A percentile compares a stretch with the other conserved stretches of the same genome.
phyloP scores from a whole-genome alignment of 2,329 filamentous ascomycete genomes.

The Pseudocercospora eumusae region DNA sequence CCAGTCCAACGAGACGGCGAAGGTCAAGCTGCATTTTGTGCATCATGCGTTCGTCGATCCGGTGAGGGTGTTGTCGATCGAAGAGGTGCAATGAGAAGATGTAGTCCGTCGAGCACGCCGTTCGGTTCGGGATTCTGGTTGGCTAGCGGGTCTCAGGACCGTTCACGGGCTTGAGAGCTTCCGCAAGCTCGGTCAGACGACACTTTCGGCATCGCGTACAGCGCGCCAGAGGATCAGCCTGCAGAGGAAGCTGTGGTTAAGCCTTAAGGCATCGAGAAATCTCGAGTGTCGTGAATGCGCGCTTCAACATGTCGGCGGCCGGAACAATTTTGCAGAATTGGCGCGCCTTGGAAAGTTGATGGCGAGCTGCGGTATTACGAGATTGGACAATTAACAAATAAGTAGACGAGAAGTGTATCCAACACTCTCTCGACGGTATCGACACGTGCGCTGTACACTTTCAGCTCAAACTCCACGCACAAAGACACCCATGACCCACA shows the following conservation, averaged over 20 bases:
- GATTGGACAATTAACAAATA: background rate
- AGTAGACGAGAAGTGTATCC: background rate
- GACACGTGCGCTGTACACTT: constrained; percentile 7
- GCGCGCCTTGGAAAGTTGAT: background rate
- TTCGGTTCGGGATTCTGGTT: background rate
- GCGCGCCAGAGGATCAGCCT: background rate
- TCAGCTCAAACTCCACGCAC: background rate
- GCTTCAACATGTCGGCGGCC: background rate
- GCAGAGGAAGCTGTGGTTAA: background rate
- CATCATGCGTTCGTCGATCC: constrained; percentile 5
- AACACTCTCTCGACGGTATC: background rate
- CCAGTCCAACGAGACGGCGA: background rate
- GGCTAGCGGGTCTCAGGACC: background rate
- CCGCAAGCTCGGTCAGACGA: background rate
- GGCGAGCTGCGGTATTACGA: background rate
- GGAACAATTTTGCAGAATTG: background rate
- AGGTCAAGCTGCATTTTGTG: background rate
- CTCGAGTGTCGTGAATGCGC: background rate
- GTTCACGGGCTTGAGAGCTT: background rate
- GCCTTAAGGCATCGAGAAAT: background rate
- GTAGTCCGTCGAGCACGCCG: constrained; percentile 6
- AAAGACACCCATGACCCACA: background rate
- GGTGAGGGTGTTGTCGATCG: constrained; percentile 1
- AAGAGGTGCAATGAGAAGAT: background rate
- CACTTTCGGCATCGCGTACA: background rate